Base-by-base conservation (phyloP, 2,329 filamentous ascomycete genomes). In the Talaromyces islandicus region DNA sequence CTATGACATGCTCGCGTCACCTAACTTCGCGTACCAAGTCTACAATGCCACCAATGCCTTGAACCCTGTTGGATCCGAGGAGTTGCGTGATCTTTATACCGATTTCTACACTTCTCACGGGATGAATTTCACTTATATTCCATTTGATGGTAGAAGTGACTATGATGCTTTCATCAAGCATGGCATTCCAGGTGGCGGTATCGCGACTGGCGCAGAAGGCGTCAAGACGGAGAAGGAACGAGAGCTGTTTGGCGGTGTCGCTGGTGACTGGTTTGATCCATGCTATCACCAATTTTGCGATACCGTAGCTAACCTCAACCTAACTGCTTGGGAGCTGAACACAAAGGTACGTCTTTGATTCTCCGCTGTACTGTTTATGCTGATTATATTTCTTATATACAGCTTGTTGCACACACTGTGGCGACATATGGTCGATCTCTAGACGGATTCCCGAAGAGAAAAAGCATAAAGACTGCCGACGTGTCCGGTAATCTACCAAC, bases 61-160 rank as follows among this genome's bases (percentile, higher is more conserved):
- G 2, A 83, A 82, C 0, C 83, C 84, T 0, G 66, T 77, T 4
- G 90, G 90, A 1, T 91, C 88, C 0, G 83, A 87, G 63, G 81
- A 91, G 70, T 80, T 91, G 59, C 83, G 87, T 61, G 77, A 87
- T 62, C 76, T 91, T 38, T 91, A 90, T 71, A 77, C 86, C 21
- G 78, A 86, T 54, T 91, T 84, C 81, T 92, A 88, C 75, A 73
- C 80, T 62, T 73, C 78, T 1, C 79, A 86, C 24, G 86, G 81
- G 1, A 79, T 86, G 60, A 86, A 86, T 73, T 87, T 86, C 70
- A 88, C 85, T 0, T 85, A 88, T 60, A 89, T 89, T 29, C 83
- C 85, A 2, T 93, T 94, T 65, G 88, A 91, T 66, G 90, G 90
- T 7, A 86, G 90, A 61, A 90, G 87, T 64, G 90, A 94, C 73